A percentile compares a stretch with the other conserved stretches of the same genome.
phyloP scores from a whole-genome alignment of 2,329 filamentous ascomycete genomes.

The Scedosporium dehoogii region DNA sequence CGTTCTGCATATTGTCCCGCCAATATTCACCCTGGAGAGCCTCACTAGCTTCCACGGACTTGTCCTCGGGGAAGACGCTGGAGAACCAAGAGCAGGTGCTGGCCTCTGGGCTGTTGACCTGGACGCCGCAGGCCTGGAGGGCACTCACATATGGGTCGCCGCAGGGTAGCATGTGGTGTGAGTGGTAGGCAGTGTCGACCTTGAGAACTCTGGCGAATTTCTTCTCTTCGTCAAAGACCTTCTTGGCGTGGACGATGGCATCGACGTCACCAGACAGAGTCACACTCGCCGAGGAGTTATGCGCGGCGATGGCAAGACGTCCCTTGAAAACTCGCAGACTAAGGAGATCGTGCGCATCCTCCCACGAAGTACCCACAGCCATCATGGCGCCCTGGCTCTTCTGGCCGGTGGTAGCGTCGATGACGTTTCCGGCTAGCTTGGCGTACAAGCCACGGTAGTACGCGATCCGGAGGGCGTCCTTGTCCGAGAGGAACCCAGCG shows the following conservation, averaged over 20 bases:
- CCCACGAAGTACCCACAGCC: conserved; percentile 11
- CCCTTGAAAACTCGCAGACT: conserved; percentile 5
- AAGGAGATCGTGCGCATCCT: neutral
- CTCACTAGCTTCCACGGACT: neutral
- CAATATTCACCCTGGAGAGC: conserved; percentile 25
- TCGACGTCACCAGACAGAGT: conserved; percentile 23
- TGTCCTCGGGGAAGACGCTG: neutral
- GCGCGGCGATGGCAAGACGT: conserved; percentile 22
- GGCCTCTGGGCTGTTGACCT: conserved; percentile 3
- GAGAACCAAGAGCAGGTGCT: conserved; percentile 8
- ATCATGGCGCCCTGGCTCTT: conserved; percentile 19
- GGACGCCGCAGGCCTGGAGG: conserved; percentile 11
- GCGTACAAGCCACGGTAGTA: conserved; percentile 20
- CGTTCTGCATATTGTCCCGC: conserved; percentile 32
- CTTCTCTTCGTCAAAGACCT: conserved; percentile 5
- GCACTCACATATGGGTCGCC: conserved; percentile 14
- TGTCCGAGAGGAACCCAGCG: conserved; percentile 14
- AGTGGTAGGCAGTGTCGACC: conserved; percentile 18
- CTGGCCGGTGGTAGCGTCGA: neutral
- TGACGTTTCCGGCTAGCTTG: conserved; percentile 8
- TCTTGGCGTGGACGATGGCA: conserved; percentile 10
- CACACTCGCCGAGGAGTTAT: conserved; percentile 24
- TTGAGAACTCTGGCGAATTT: conserved; percentile 13
- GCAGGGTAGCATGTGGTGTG: conserved; percentile 21
- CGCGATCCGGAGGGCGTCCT: conserved; percentile 19